phyloP scores from a whole-genome alignment of 202 grass and related monocot species.

The Panicum hallii region DNA sequence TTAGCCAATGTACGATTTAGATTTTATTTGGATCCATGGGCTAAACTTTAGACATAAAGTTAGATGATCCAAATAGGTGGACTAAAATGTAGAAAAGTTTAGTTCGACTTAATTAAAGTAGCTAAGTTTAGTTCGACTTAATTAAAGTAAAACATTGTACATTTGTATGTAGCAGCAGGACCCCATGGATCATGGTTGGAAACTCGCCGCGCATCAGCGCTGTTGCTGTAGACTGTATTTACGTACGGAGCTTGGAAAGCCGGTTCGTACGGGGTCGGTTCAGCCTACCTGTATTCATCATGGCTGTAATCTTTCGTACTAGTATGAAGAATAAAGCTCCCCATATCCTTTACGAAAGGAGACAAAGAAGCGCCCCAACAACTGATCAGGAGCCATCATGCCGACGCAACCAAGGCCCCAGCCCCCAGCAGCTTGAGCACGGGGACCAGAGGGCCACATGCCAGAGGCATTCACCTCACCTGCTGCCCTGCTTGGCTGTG shows the following conservation, averaged over 20 bases:
- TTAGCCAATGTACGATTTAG: too few relatives aligned
- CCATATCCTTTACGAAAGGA: background rate
- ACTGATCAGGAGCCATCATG: slow-evolving; percentile 16
- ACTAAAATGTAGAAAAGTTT: too few relatives aligned
- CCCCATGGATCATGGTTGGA: too few relatives aligned
- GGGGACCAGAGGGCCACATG: background rate
- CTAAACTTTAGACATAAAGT: too few relatives aligned
- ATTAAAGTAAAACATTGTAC: too few relatives aligned
- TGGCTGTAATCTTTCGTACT: background rate
- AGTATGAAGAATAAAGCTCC: background rate
- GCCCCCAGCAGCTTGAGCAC: background rate
- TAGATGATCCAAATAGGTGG: too few relatives aligned
- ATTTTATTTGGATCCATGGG: too few relatives aligned
- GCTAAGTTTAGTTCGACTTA: too few relatives aligned
- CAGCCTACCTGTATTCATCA: background rate
- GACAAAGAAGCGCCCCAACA: background rate
- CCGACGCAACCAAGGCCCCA: background rate
- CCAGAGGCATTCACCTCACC: background rate
- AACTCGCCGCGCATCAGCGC: background rate
- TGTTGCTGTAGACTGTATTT: background rate
- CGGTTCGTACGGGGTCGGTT: background rate
- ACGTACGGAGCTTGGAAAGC: background rate
- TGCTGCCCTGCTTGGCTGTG: background rate
- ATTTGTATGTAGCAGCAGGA: too few relatives aligned
- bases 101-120: too few relatives aligned